Evolutionary conservation across 2,329 filamentous ascomycete genomes (phyloP).

Genomic region (Aureobasidium sp.): DNA sequence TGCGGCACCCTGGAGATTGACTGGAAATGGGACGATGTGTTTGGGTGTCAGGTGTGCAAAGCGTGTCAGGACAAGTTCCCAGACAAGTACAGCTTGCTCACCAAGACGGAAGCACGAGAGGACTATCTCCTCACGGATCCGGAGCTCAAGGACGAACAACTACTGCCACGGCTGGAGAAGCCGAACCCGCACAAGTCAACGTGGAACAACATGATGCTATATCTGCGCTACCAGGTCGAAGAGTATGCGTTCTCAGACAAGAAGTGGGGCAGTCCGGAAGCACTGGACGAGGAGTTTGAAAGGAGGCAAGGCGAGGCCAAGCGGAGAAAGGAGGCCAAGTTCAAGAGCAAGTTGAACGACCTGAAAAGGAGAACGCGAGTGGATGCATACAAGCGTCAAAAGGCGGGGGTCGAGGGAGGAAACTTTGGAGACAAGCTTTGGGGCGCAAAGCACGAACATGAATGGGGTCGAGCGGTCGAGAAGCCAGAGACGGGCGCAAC

Average conservation of each 20-base stretch:
- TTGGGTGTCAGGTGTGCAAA: constrained; percentile 67
- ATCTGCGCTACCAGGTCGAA: constrained; percentile 87
- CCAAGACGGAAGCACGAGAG: constrained; percentile 92
- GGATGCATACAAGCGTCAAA: constrained; percentile 74
- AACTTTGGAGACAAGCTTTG: constrained; percentile 69
- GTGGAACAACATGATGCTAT: constrained; percentile 99
- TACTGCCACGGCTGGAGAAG: constrained; percentile 78
- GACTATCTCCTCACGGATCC: constrained; percentile 94
- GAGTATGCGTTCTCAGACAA: constrained; percentile 74
- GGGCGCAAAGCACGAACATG: constrained; percentile 73
- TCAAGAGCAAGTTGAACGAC: constrained; percentile 79
- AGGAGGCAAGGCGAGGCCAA: constrained; percentile 73
- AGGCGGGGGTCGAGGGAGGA: constrained; percentile 44
- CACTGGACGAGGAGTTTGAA: constrained; percentile 82
- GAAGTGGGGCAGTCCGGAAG: constrained; percentile 87
- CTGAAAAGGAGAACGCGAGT: constrained; percentile 90
- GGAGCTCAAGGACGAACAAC: constrained; percentile 79
- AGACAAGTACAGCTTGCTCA: constrained; percentile 90
- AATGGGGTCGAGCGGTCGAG: constrained; percentile 61
- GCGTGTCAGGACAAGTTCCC: constrained; percentile 82
- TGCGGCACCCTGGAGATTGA: constrained; percentile 83
- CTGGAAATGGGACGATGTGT: constrained; percentile 87
- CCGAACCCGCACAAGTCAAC: constrained; percentile 94
- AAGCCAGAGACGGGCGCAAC: constrained; percentile 63
- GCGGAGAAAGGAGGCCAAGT: constrained; percentile 80